Evolutionary conservation across 2,329 filamentous ascomycete species (phyloP), one percentile per base, ranked within the genome.

Genomic region (Fusarium ramigenum): DNA sequence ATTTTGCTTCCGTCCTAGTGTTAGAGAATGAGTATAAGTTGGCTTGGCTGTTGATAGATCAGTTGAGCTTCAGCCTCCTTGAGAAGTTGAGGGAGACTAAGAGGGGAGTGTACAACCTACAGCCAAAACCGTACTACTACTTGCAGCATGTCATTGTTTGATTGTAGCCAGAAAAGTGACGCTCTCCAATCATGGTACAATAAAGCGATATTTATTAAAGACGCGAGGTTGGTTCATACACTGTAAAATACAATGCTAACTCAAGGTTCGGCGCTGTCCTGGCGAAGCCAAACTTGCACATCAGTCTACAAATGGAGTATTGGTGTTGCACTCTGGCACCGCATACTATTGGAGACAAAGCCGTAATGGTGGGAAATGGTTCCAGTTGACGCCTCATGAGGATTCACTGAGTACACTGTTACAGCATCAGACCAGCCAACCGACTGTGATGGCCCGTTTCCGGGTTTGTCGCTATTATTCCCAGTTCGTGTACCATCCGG

Each of bases 231-330:
- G 70, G 71, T 62, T 69, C 52, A 58, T 56, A 32, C 40, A 47
- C 40, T 59, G 36, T 47, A 50, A 66, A 58, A 37, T 52, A 63
- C 66, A 59, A 63, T 70, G 63, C 73, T 70, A 71, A 74, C 65
- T 66, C 74, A 74, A 56, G 69, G 74, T 72, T 76, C 73, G 72
- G 72, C 74, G 69, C 62, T 69, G 72, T 54, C 36, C 66, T 63
- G 60, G 69, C 73, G 60, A 66, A 74, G 58, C 72, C 69, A 64
- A 61, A 64, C 59, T 75, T 69, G 67, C 66, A 54, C 66, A 52
- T 76, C 61, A 74, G 66, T 63, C 75, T 66, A 47, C 68, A 56
- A 34, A 39, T 21, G 61, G 50, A 64, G 56, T 37, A 64, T 70
- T 39, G 56, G 49, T 56, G 70, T 76, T 50, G 60, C 66, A 74